phyloP scores from a whole-genome alignment of 768 basidiomycete species.

The Suillus subalutaceus region DNA sequence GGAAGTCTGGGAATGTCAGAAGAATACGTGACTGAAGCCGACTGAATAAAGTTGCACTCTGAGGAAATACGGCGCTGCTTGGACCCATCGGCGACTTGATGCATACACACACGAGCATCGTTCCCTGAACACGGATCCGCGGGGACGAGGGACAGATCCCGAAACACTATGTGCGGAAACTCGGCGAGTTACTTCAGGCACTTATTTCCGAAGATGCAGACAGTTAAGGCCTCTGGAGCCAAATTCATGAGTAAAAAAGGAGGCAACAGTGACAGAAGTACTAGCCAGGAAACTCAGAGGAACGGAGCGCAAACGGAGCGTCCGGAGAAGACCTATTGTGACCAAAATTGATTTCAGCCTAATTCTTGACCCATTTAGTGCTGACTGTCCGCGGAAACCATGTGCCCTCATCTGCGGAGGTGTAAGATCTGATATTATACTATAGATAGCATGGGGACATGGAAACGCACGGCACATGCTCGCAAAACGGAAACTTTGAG shows the following conservation, averaged over 20 bases:
- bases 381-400: slow-evolving; percentile 36
- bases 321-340: slow-evolving; percentile 16
- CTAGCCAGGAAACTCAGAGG: slow-evolving; percentile 21
- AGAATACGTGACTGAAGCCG: slow-evolving; percentile 11
- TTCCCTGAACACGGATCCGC: slow-evolving; percentile 31
- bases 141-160: slow-evolving; percentile 31
- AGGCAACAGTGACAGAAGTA: slow-evolving; percentile 4
- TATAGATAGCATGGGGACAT: slow-evolving; percentile 17
- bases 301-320: slow-evolving; percentile 19
- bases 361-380: slow-evolving; percentile 27
- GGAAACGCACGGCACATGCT: slow-evolving; percentile 9
- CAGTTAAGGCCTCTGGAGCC: slow-evolving; percentile 13
- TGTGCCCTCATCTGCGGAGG: slow-evolving; percentile 24
- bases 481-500: slow-evolving; percentile 3
- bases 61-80: slow-evolving; percentile 13
- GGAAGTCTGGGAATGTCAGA: slow-evolving; percentile 3
- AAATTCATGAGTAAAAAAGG: slow-evolving; percentile 5
- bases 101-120: slow-evolving; percentile 28
- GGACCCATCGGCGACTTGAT: slow-evolving; percentile 22
- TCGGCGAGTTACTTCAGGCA: slow-evolving; percentile 11
- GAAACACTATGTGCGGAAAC: slow-evolving; percentile 31
- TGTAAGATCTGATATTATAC: slow-evolving; percentile 25
- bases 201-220: slow-evolving; percentile 15
- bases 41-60: slow-evolving; percentile 15
- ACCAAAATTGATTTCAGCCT: slow-evolving; percentile 27